Evolutionary conservation across 495 filamentous ascomycete species (phyloP), one percentile per base, ranked within the genome.

Genomic region (Penicillium crystallinum): DNA sequence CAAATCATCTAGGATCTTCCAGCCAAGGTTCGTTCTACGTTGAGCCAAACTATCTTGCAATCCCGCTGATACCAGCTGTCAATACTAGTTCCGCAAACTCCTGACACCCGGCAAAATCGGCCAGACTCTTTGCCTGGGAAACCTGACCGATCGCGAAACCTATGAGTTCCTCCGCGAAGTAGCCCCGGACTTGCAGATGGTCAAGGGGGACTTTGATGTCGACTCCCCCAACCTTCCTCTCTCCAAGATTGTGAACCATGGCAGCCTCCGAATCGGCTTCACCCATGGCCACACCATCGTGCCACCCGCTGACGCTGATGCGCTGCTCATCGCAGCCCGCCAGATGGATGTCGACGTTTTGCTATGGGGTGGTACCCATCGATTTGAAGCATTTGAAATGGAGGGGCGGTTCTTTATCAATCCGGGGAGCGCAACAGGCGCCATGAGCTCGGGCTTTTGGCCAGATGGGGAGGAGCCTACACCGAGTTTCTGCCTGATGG

Each of bases 371-470:
- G 95, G 93, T n/a, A 96, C 92, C 12, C 92, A 97, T 73, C 79
- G 83, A 11, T 99, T 99, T 66, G 93, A 99, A 74, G 95, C 95
- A 25, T 98, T 96, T 64, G 95, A 98, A 77, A 85, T 97, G 72
- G 95, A 97, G 76, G 95, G 93, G 46, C 90, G 95, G 68, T 98
- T 98, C 76, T 98, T 98, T 70, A 85, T 98, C 37, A 98, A 97
- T 65, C 93, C 93, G 2, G 93, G 93, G n/a, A 95, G 88, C 69
- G 91, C 88, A 18, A 95, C 89, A 8, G 90, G 90, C 10, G 91
- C 91, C 0, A 81, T 90, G 64, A 85, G 82, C 37, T 85, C 83
- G 0, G 87, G 84, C 36, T 88, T 76, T 77, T 81, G 75, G 79
- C 77, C 71, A 44, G 82, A 84, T 15, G 85, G 80, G 17, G 91